These are phyloP conservation scores for Teunomyces lycoperdinae DNA, from an alignment of 805 yeast species.

Conservation along the genomic window DNA sequence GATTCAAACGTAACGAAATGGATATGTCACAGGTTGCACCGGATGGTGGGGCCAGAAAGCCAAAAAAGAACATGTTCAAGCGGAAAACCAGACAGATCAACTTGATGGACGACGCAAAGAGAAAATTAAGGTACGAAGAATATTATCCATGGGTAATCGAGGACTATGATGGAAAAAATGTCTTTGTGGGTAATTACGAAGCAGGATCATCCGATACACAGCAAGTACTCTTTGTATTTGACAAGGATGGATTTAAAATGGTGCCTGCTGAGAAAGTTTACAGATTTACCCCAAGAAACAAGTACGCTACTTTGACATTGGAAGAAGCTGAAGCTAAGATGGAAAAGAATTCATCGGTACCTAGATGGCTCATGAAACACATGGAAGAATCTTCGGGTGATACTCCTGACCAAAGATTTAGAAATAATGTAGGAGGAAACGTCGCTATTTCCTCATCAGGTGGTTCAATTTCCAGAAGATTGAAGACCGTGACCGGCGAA, in stretches of 20 bases:
- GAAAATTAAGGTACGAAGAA: slow-evolving; percentile 89
- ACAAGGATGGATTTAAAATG: slow-evolving; percentile 85
- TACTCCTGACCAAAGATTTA: slow-evolving; percentile 46
- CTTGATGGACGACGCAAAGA: slow-evolving; percentile 76
- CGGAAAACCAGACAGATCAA: slow-evolving; percentile 83
- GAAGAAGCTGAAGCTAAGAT: slow-evolving; percentile 96
- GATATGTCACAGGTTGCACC: slow-evolving; percentile 79
- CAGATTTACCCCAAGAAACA: slow-evolving; percentile 88
- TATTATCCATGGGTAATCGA: slow-evolving; percentile 98
- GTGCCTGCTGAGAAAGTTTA: slow-evolving; percentile 94
- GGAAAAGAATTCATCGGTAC: slow-evolving; percentile 74
- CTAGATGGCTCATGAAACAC: slow-evolving; percentile 95
- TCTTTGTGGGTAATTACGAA: slow-evolving; percentile 94
- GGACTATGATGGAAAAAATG: slow-evolving; percentile 90
- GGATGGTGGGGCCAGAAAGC: slow-evolving; percentile 82
- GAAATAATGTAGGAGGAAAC: slow-evolving; percentile 18
- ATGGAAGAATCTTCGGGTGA: slow-evolving; percentile 63
- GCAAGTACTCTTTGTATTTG: slow-evolving; percentile 75
- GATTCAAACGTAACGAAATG: slow-evolving; percentile 24
- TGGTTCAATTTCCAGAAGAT: slow-evolving; percentile 13
- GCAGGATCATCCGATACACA: slow-evolving; percentile 85
- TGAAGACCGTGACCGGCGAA: slow-evolving; percentile 45
- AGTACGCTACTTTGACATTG: slow-evolving; percentile 86
- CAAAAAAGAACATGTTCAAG: slow-evolving; percentile 56
- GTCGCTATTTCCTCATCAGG: slow-evolving; percentile 8